Base-by-base conservation (phyloP, 768 basidiomycete species). In the Scleroderma bovista region DNA sequence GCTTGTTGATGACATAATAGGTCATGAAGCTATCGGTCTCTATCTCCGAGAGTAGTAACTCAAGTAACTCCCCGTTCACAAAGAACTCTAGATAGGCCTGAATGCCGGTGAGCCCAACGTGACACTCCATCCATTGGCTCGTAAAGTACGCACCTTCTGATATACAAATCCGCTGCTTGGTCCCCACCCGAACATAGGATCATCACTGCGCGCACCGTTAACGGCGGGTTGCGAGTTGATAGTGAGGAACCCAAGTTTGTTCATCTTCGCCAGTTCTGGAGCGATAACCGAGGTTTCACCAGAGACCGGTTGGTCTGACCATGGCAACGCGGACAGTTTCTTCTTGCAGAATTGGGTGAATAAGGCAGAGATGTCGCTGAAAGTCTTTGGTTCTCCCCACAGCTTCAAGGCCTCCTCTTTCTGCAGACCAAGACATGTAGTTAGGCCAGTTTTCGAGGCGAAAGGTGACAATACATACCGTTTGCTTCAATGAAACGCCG, bases 181-280 rank as follows among this genome's bases (percentile, higher is more conserved):
- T 16, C 94, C 94, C 94, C 94, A 97, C 13, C 94, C 94, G 62
- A 89, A 86, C 6, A 81, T 73, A 54, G 83, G 81, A 68, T 97
- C 87, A 48, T 90, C 85, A 60, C 91, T 94, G 53, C 76, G 73
- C 9, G 78, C 88, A 42, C 93, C 93, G 61, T 95, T 90, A 26
- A 97, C 93, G 3, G 93, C 93, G 10, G 94, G 94, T 65, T 97
- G 94, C 20, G 91, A 93, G 69, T 97, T 97, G 73, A 97, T 97
- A 1, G 93, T 97, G 58, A 98, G 69, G 76, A 94, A 99, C 2
- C 96, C 96, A 16, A 90, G 71, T 46, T 83, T 78, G 66, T 98
- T 99, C 74, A 98, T 82, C 64, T 80, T 79, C 33, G 89, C 80
- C 4, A 99, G 78, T 54, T 88, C 80, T 38, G 75, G 69, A 9